These are phyloP conservation scores for Coemansia sp. DNA, from an alignment of 192 early-diverging fungal genomes.

Conservation along the genomic window DNA sequence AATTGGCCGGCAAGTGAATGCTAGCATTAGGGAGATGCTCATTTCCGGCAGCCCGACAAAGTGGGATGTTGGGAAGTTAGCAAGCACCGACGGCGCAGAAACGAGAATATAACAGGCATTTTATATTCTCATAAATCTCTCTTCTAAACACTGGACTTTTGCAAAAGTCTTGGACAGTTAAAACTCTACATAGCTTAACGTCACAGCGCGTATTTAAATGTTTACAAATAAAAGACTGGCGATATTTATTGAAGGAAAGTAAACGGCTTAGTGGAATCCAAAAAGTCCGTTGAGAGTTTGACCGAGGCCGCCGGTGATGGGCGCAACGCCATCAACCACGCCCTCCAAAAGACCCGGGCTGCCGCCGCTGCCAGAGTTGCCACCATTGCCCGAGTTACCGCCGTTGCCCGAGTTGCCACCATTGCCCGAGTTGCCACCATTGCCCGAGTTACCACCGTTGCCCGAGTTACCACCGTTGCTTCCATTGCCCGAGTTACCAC, in stretches of 20 bases:
- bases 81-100: too few relatives aligned
- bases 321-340: slow-evolving; percentile 22
- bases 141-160: too few relatives aligned
- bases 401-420: neutral
- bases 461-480: neutral
- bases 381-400: neutral
- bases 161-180: too few relatives aligned
- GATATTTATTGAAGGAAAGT: neutral
- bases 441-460: neutral
- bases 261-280: slow-evolving; percentile 4
- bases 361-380: slow-evolving; percentile 6
- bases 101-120: too few relatives aligned
- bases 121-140: too few relatives aligned
- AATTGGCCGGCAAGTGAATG: too few relatives aligned
- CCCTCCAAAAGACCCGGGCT: slow-evolving; percentile 10
- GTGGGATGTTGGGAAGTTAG: too few relatives aligned
- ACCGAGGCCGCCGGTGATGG: slow-evolving; percentile 19
- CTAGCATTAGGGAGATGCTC: too few relatives aligned
- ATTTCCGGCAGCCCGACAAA: too few relatives aligned
- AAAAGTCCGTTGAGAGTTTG: slow-evolving; percentile 7
- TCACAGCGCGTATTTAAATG: too few relatives aligned
- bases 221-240: too few relatives aligned
- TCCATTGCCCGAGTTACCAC: neutral
- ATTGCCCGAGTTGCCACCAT: neutral
- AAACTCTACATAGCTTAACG: too few relatives aligned